These are phyloP conservation scores for Primulina eburnea DNA, from an alignment of 257 asterid genomes.

Conservation along the genomic window DNA sequence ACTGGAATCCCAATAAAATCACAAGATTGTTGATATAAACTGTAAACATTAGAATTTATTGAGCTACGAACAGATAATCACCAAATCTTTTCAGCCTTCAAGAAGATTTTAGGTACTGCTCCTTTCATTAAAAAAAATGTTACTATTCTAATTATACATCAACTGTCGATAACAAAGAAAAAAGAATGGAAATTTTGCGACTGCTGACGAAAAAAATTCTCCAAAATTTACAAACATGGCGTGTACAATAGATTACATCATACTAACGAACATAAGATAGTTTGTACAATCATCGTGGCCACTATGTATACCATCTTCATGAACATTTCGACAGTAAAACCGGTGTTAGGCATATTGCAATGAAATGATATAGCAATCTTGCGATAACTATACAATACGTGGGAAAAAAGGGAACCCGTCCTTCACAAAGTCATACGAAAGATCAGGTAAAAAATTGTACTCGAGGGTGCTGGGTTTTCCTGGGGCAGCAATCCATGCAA, in stretches of 20 bases:
- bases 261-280: slow-evolving; percentile 17
- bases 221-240: slow-evolving; percentile 18
- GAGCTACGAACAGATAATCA: neutral
- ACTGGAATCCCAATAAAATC: too few species aligned
- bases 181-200: slow-evolving; percentile 30
- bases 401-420: neutral
- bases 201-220: neutral
- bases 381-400: slow-evolving; percentile 10
- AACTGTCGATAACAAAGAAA: slow-evolving; percentile 31
- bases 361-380: slow-evolving; percentile 7
- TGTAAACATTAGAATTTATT: too few species aligned
- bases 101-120: neutral
- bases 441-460: slow-evolving; percentile 8
- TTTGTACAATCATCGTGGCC: slow-evolving; percentile 10
- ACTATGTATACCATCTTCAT: slow-evolving; percentile 24
- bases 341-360: slow-evolving; percentile 23
- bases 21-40: too few species aligned
- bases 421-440: slow-evolving; percentile 11
- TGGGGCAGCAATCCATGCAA: slow-evolving; percentile 9
- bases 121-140: too few species aligned
- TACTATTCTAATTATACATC: slow-evolving; percentile 30
- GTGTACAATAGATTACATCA: slow-evolving; percentile 31
- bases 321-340: neutral
- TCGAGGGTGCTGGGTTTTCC: too few species aligned
- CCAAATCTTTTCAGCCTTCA: neutral